phyloP scores from a whole-genome alignment of 192 early-diverging fungal genomes.

The Rhizophagus clarus region DNA sequence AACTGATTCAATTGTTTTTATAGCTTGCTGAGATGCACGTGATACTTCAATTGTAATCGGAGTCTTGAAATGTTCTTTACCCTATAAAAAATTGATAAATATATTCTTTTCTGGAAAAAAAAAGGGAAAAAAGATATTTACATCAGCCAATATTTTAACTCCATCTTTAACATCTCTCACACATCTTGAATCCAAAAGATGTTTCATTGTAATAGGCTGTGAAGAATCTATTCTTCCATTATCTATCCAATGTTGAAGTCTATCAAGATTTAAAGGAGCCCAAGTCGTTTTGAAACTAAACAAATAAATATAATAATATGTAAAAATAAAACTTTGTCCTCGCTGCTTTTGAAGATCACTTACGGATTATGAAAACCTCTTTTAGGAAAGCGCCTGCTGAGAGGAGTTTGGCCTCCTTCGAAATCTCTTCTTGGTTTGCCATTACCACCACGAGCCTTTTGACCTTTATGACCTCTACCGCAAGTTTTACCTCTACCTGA shows the following conservation, averaged over 20 bases:
- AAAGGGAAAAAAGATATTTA: slow-evolving; percentile 23
- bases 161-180: slow-evolving; percentile 83
- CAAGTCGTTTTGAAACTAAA: slow-evolving; percentile 62
- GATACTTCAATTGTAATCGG: slow-evolving; percentile 87
- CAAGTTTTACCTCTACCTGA: slow-evolving; percentile 89
- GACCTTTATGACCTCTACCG: slow-evolving; percentile 92
- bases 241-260: slow-evolving; percentile 90
- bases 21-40: slow-evolving; percentile 74
- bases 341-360: not conserved
- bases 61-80: slow-evolving; percentile 72
- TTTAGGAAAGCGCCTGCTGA: slow-evolving; percentile 82
- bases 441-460: slow-evolving; percentile 77
- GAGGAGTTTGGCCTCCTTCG: slow-evolving; percentile 92
- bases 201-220: slow-evolving; percentile 81
- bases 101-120: not conserved
- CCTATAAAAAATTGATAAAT: slow-evolving; percentile 45
- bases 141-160: slow-evolving; percentile 75
- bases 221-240: slow-evolving; percentile 78
- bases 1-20: slow-evolving; percentile 74
- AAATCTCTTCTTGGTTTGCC: slow-evolving; percentile 79
- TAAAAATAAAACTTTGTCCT: slow-evolving; percentile 16
- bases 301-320: not conserved
- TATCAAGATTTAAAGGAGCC: slow-evolving; percentile 80
- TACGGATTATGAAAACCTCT: slow-evolving; percentile 78
- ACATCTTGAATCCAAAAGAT: slow-evolving; percentile 67